Evolutionary conservation across 106 monocot species (phyloP).

Genomic region (Dendrobium nobile): DNA sequence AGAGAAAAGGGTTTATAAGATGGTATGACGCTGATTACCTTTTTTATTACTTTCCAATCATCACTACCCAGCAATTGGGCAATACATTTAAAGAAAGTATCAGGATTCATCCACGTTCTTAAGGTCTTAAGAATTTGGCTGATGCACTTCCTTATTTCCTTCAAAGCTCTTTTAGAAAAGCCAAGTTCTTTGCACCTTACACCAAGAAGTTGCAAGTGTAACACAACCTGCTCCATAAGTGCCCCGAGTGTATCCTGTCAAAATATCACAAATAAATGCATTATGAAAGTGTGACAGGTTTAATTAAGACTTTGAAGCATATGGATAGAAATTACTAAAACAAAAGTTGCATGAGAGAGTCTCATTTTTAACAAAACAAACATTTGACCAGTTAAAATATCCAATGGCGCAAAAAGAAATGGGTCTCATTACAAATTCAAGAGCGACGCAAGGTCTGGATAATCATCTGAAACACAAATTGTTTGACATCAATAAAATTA

Average conservation of each 20-base stretch:
- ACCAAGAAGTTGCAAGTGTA: slow-evolving; percentile 34
- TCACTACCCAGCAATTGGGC: slow-evolving; percentile 35
- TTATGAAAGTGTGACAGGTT: background rate
- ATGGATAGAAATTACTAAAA: background rate
- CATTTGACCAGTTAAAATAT: background rate
- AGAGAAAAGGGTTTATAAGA: background rate
- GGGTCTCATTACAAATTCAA: too few species aligned
- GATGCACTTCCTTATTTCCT: slow-evolving; percentile 33
- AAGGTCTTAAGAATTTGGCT: slow-evolving; percentile 37
- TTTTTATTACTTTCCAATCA: slow-evolving; percentile 53
- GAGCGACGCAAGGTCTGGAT: too few species aligned
- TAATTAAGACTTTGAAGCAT: background rate
- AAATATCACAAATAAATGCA: background rate
- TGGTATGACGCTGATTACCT: slow-evolving; percentile 29
- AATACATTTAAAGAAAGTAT: slow-evolving; percentile 57
- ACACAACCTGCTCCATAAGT: slow-evolving; percentile 71
- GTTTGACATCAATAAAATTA: too few species aligned
- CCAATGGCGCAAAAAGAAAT: too few species aligned
- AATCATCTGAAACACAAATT: too few species aligned
- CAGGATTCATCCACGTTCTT: slow-evolving; percentile 52
- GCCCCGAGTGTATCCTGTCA: slow-evolving; percentile 52
- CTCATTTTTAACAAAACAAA: background rate
- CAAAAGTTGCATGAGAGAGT: background rate
- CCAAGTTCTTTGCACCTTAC: slow-evolving; percentile 27
- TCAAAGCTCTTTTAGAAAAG: slow-evolving; percentile 17